These are phyloP conservation scores for Dictyophora rubrovolvata DNA, from an alignment of 768 basidiomycete species.

Conservation along the genomic window DNA sequence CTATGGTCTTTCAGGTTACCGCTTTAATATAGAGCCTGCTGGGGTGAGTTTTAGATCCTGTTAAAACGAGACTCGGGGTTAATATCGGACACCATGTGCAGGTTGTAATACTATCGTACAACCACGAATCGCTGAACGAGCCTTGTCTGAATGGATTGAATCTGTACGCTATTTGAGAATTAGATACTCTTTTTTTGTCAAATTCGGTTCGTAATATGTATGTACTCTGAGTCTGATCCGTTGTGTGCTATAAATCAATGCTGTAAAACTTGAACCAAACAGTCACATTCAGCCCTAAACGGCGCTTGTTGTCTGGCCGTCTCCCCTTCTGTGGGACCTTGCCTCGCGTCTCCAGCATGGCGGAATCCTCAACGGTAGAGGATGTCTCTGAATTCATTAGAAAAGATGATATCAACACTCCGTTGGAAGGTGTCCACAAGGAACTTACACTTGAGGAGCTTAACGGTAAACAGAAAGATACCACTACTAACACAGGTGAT, in stretches of 20 bases:
- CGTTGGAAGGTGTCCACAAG: background rate
- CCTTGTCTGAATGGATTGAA: conserved; percentile 71
- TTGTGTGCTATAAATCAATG: background rate
- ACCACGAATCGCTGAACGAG: conserved; percentile 69
- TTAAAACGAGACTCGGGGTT: conserved; percentile 5
- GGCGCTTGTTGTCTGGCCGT: background rate
- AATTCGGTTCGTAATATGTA: background rate
- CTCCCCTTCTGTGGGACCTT: background rate
- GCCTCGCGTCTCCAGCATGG: background rate
- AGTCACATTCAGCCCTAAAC: background rate
- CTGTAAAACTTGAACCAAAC: background rate
- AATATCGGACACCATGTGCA: conserved; percentile 20
- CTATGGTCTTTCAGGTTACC: conserved; percentile 38
- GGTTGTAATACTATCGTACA: conserved; percentile 77
- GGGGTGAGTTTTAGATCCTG: conserved; percentile 38
- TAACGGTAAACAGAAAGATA: conserved; percentile 3
- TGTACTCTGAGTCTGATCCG: background rate
- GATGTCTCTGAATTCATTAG: background rate
- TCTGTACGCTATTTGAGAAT: conserved; percentile 35
- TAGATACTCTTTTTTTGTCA: background rate
- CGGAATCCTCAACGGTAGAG: conserved; percentile 2
- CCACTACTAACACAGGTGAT: conserved; percentile 28
- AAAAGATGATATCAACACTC: background rate
- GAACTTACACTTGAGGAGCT: background rate
- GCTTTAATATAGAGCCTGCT: conserved; percentile 79